phyloP scores from a whole-genome alignment of 257 asterid species.

The Nicotiana undulata region DNA sequence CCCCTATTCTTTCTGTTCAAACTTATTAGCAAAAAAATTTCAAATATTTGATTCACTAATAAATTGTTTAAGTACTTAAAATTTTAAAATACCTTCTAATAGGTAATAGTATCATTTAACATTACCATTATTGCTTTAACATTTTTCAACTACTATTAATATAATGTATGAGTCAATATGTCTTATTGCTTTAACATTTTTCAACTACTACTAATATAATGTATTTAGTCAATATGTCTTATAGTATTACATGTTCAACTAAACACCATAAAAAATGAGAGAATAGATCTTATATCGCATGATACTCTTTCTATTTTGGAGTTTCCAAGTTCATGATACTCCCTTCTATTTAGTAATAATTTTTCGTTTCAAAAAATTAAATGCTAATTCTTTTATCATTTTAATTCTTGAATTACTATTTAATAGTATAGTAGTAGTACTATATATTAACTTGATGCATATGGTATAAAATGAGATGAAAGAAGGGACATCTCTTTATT shows the following conservation, averaged over 20 bases:
- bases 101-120: no score
- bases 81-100: no score
- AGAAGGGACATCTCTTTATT: neutral
- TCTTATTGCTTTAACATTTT: no score
- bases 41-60: neutral
- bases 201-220: neutral
- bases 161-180: neutral
- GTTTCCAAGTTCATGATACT: neutral
- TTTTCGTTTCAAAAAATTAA: no score
- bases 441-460: neutral
- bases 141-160: neutral
- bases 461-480: neutral
- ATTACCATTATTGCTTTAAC: neutral
- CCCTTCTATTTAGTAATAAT: neutral
- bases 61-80: no score
- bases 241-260: neutral
- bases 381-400: neutral
- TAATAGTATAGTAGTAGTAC: neutral
- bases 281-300: neutral
- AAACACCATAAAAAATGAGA: neutral
- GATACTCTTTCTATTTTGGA: neutral
- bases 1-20: neutral
- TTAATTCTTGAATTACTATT: neutral
- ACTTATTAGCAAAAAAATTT: neutral
- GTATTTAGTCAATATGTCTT: no score